These are phyloP conservation scores for Lodderomyces oxycetoniae DNA, from an alignment of 1,139 yeast genomes.

Conservation along the genomic window DNA sequence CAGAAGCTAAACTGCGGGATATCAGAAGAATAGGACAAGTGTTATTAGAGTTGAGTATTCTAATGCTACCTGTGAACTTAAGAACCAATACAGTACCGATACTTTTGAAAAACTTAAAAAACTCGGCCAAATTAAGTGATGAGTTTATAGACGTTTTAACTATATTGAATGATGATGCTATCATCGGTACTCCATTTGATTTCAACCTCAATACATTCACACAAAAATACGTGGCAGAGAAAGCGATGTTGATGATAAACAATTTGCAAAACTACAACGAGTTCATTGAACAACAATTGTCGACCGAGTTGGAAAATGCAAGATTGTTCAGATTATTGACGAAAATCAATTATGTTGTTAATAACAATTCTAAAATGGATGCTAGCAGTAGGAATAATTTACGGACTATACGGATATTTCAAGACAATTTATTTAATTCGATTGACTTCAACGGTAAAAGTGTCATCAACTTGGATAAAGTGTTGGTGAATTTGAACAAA, in stretches of 20 bases:
- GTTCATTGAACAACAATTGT: slow-evolving; percentile 59
- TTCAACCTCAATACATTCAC: slow-evolving; percentile 26
- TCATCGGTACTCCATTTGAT: slow-evolving; percentile 4
- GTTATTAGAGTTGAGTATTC: slow-evolving; percentile 50
- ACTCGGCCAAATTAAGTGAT: slow-evolving; percentile 19
- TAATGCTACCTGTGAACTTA: slow-evolving; percentile 31
- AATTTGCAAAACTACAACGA: slow-evolving; percentile 58
- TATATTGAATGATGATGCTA: slow-evolving; percentile 13
- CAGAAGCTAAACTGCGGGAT: slow-evolving; percentile 31
- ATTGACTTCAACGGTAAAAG: slow-evolving; percentile 68
- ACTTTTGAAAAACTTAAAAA: slow-evolving; percentile 5
- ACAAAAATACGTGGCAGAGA: slow-evolving; percentile 30
- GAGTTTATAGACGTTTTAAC: slow-evolving; percentile 20
- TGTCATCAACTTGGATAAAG: slow-evolving; percentile 76
- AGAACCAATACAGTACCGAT: slow-evolving; percentile 14
- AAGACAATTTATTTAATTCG: slow-evolving; percentile 84
- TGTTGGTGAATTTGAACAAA: slow-evolving; percentile 73
- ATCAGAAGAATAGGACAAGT: slow-evolving; percentile 52
- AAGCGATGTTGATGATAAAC: slow-evolving; percentile 44
- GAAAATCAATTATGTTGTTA: slow-evolving; percentile 71
- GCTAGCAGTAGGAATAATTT: slow-evolving; percentile 79
- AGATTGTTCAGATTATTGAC: slow-evolving; percentile 76
- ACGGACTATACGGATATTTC: slow-evolving; percentile 71
- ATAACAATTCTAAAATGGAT: slow-evolving; percentile 31
- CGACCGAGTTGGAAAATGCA: slow-evolving; percentile 81